Evolutionary conservation across 352 stramenopile genomes (phyloP).

Genomic region (Phytophthora pluvialis): DNA sequence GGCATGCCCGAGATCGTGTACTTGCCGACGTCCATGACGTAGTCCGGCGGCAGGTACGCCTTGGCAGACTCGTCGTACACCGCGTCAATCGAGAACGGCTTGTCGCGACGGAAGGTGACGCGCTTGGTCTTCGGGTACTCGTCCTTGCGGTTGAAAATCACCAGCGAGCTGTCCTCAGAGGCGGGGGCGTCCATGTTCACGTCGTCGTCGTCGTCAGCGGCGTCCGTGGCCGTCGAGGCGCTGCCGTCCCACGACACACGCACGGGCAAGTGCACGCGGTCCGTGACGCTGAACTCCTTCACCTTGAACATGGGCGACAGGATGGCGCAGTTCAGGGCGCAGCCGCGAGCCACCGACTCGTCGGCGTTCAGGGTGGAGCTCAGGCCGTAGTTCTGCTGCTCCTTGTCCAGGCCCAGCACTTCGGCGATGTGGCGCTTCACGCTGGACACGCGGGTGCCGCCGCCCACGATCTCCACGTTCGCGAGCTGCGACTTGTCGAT

Average conservation of each 20-base stretch:
- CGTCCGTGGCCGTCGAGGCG: constrained; percentile 49
- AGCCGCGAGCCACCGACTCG: constrained; percentile 97
- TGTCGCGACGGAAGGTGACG: constrained; percentile 94
- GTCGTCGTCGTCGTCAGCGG: constrained; percentile 84
- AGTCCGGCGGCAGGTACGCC: constrained; percentile 70
- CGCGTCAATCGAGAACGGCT: constrained; percentile 93
- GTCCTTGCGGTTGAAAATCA: constrained; percentile 96
- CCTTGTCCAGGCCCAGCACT: constrained; percentile 93
- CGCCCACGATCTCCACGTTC: constrained; percentile 97
- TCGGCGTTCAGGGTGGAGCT: constrained; percentile 99
- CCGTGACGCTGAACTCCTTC: constrained; percentile 91
- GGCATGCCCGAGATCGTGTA: constrained; percentile 94
- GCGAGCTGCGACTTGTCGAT: constrained; percentile 91
- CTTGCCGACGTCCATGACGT: constrained; percentile 86
- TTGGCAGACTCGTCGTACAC: constrained; percentile 89
- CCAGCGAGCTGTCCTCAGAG: constrained; percentile 78
- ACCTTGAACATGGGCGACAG: constrained; percentile 98
- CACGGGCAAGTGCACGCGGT: constrained; percentile 93
- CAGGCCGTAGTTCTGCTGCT: constrained; percentile 96
- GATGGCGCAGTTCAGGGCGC: constrained; percentile 98
- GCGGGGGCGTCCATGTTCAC: constrained; percentile 73
- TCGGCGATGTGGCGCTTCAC: constrained; percentile 94
- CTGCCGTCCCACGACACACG: constrained; percentile 93
- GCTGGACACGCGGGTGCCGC: constrained; percentile 95
- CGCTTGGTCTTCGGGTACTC: constrained; percentile 98